These are phyloP conservation scores for Saccharomyces hybrid DNA, from an alignment of 1,139 yeast species.

Conservation along the genomic window DNA sequence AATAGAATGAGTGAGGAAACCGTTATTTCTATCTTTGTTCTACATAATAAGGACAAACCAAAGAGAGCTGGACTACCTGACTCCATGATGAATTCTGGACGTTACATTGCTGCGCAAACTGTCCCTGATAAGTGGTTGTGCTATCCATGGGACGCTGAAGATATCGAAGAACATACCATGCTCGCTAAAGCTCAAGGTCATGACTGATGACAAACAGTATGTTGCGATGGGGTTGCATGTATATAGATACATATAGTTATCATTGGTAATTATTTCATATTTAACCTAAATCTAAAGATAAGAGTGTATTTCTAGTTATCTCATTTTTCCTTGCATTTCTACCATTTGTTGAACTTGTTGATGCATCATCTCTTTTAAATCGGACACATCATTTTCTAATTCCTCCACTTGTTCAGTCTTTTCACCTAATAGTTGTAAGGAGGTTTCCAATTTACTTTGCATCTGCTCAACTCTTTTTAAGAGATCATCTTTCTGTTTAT, in stretches of 20 bases:
- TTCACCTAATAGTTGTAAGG: slow-evolving; percentile 76
- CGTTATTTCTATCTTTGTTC: slow-evolving; percentile 47
- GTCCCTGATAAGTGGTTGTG: slow-evolving; percentile 55
- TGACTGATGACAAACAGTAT: slow-evolving; percentile 15
- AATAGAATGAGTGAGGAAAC: slow-evolving; percentile 35
- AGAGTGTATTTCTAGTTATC: slow-evolving; percentile 3
- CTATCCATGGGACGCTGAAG: slow-evolving; percentile 63
- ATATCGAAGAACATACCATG: slow-evolving; percentile 75
- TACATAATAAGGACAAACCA: slow-evolving; percentile 50
- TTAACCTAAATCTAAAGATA: background rate
- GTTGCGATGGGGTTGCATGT: background rate
- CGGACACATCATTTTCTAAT: slow-evolving; percentile 78
- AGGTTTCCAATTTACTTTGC: slow-evolving; percentile 44
- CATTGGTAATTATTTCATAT: background rate
- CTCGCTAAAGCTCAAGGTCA: slow-evolving; percentile 67
- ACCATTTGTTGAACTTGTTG: slow-evolving; percentile 83
- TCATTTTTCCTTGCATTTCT: slow-evolving; percentile 43
- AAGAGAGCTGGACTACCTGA: slow-evolving; percentile 47
- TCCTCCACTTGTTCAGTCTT: slow-evolving; percentile 83
- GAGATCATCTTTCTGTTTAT: slow-evolving; percentile 34
- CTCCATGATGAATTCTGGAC: slow-evolving; percentile 40
- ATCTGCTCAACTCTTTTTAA: slow-evolving; percentile 36
- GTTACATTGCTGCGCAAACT: slow-evolving; percentile 45
- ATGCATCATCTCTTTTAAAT: slow-evolving; percentile 72
- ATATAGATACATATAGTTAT: background rate